Percentiles rank a stretch among this genome's conserved stretches.
These are phyloP conservation scores for Clarireedia paspali DNA, from an alignment of 2,329 filamentous ascomycete species.

Conservation along the genomic window DNA sequence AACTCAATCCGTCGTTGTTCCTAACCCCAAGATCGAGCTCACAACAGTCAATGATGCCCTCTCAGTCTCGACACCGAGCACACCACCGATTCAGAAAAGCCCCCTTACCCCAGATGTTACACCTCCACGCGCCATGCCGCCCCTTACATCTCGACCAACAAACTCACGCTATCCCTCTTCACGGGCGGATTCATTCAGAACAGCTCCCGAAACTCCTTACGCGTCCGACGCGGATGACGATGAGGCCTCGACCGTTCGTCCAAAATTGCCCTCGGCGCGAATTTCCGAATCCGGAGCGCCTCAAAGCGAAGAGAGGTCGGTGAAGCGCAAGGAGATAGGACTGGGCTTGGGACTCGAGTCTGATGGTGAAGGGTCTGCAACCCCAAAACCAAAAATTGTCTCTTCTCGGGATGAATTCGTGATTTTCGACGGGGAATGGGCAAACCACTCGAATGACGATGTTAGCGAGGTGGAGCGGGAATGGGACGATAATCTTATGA, in stretches of 20 bases:
- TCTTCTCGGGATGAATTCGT: slow-evolving; percentile 42
- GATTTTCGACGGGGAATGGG: slow-evolving; percentile 54
- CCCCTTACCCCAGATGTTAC: slow-evolving; percentile 71
- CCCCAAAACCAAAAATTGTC: slow-evolving; percentile 23
- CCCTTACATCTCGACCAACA: slow-evolving; percentile 39
- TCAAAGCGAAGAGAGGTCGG: slow-evolving; percentile 10
- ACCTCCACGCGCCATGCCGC: slow-evolving; percentile 50
- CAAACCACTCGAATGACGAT: slow-evolving; percentile 26
- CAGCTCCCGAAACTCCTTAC: slow-evolving; percentile 57
- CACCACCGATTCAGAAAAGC: slow-evolving; percentile 57
- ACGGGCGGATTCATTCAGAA: slow-evolving; percentile 60
- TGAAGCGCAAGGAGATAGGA: slow-evolving; percentile 25
- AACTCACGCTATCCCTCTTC: slow-evolving; percentile 37
- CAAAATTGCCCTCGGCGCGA: slow-evolving; percentile 18
- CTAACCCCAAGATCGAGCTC: slow-evolving; percentile 18
- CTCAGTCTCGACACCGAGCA: slow-evolving; percentile 37
- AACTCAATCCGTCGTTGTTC: slow-evolving; percentile 22
- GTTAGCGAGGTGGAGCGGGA: slow-evolving; percentile 43
- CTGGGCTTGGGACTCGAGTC: slow-evolving; percentile 33
- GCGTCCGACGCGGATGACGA: slow-evolving; percentile 55
- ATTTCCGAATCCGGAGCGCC: slow-evolving; percentile 18
- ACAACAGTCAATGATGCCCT: slow-evolving; percentile 12
- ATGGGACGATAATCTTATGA: slow-evolving; percentile 47
- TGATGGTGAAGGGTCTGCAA: slow-evolving; percentile 29
- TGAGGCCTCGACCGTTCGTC: slow-evolving; percentile 36